phyloP scores from a whole-genome alignment of 2,329 filamentous ascomycete genomes.

The Paraphaeosphaeria minitans region DNA sequence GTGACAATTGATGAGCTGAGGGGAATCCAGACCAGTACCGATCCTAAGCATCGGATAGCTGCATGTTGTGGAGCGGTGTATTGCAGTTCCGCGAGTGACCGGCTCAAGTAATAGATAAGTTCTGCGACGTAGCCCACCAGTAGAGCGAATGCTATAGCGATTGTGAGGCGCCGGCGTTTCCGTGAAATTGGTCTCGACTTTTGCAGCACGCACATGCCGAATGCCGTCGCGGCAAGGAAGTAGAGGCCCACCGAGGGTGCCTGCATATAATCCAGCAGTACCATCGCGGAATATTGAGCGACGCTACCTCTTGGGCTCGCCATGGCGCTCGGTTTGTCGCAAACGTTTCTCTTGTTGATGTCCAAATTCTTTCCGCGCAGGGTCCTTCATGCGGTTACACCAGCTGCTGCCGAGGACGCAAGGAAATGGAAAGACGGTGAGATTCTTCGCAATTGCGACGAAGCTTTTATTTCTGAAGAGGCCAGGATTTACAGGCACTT shows the following conservation, averaged over 20 bases:
- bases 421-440: background rate
- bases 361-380: background rate
- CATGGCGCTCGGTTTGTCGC: constrained; percentile 12
- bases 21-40: constrained; percentile 41
- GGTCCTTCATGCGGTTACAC: background rate
- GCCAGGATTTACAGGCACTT: constrained; percentile 1
- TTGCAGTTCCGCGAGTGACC: constrained; percentile 31
- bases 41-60: constrained; percentile 41
- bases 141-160: constrained; percentile 20
- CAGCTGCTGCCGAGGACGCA: background rate
- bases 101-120: constrained; percentile 41
- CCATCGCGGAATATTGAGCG: constrained; percentile 28
- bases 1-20: constrained; percentile 31
- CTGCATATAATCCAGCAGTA: constrained; percentile 41
- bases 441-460: background rate
- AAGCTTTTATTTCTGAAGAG: constrained; percentile 1
- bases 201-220: constrained; percentile 38
- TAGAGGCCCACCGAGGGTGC: constrained; percentile 39
- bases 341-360: constrained; percentile 2
- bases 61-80: constrained; percentile 41
- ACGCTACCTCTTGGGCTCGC: constrained; percentile 12
- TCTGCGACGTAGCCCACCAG: constrained; percentile 36
- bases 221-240: constrained; percentile 34
- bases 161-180: constrained; percentile 28
- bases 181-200: constrained; percentile 33